Evolutionary conservation across 2,329 filamentous ascomycete genomes (phyloP).

Genomic region (Xylaria hypoxylon): DNA sequence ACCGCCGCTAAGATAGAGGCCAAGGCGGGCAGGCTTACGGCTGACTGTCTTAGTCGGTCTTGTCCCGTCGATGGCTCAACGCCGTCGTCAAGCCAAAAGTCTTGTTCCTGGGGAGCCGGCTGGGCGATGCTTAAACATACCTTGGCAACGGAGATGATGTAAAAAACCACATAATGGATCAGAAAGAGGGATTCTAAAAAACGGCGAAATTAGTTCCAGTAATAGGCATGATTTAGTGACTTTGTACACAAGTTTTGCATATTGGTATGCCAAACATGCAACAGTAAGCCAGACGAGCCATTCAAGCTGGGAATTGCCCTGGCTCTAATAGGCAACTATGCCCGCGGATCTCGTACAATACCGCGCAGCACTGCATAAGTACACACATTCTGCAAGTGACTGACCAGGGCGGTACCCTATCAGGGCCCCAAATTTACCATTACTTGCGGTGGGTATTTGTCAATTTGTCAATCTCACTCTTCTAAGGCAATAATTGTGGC

Average conservation of each 20-base stretch:
- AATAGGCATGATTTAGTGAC: background rate
- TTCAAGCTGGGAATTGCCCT: conserved; percentile 15
- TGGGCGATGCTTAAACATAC: conserved; percentile 30
- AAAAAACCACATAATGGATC: background rate
- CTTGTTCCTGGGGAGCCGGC: conserved; percentile 34
- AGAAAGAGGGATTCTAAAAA: conserved; percentile 3
- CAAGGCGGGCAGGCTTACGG: conserved; percentile 36
- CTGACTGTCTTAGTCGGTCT: conserved; percentile 31
- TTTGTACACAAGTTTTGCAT: conserved; percentile 1
- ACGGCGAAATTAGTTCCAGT: background rate
- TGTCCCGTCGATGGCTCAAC: conserved; percentile 31
- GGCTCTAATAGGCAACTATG: conserved; percentile 31
- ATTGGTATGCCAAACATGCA: conserved; percentile 15
- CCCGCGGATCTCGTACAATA: conserved; percentile 23
- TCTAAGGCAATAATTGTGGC: conserved; percentile 20
- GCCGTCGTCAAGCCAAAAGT: conserved; percentile 37
- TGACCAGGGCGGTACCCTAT: conserved; percentile 22
- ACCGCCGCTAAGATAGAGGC: conserved; percentile 18
- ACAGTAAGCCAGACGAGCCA: conserved; percentile 36
- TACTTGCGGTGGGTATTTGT: conserved; percentile 35
- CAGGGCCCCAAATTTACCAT: conserved; percentile 24
- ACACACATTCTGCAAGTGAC: conserved; percentile 21
- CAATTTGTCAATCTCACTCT: conserved; percentile 23
- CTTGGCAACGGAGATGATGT: conserved; percentile 19
- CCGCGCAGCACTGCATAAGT: conserved; percentile 14